Conservation (phyloP, 352 stramenopile genomes). For the Pythium aphanidermatum region DNA sequence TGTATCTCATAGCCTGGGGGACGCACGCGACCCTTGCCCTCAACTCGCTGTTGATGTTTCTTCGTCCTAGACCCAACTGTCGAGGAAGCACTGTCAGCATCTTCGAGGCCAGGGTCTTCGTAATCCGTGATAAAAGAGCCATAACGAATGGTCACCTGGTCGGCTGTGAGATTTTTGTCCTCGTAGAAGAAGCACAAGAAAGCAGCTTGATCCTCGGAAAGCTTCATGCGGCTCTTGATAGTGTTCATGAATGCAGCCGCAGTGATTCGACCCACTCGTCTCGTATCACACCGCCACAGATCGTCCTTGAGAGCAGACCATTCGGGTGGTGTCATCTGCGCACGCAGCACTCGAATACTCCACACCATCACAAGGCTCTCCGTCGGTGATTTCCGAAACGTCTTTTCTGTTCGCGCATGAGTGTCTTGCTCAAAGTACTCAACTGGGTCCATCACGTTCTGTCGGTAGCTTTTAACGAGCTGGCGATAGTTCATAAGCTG, state of each 20-base stretch:
- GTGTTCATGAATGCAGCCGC: slow-evolving; percentile 38
- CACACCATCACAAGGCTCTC: slow-evolving; percentile 70
- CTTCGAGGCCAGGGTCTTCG: slow-evolving; percentile 54
- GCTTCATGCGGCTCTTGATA: slow-evolving; percentile 33
- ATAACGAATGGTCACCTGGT: slow-evolving; percentile 62
- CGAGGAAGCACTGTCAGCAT: slow-evolving; percentile 2
- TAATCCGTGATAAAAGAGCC: slow-evolving; percentile 68
- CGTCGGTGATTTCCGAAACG: slow-evolving; percentile 48
- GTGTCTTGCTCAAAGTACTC: slow-evolving; percentile 48
- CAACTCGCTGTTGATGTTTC: slow-evolving; percentile 1
- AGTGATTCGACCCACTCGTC: slow-evolving; percentile 46
- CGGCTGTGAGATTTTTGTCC: slow-evolving; percentile 49
- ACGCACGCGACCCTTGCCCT: slow-evolving; percentile 25
- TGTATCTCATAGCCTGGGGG: slow-evolving; percentile 19
- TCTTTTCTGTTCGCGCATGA: slow-evolving; percentile 31
- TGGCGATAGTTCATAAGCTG: slow-evolving; percentile 69
- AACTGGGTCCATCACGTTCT: slow-evolving; percentile 42
- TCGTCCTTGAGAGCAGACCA: slow-evolving; percentile 53
- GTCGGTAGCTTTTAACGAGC: slow-evolving; percentile 62
- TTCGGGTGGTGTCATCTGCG: slow-evolving; percentile 27
- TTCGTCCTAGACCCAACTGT: background rate
- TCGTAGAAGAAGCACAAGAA: slow-evolving; percentile 80
- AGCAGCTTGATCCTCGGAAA: slow-evolving; percentile 58
- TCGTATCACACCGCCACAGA: slow-evolving; percentile 36
- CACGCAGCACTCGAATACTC: slow-evolving; percentile 53